phyloP scores from a whole-genome alignment of 306 rosid genomes.

The Chamaecrista fasciculata region DNA sequence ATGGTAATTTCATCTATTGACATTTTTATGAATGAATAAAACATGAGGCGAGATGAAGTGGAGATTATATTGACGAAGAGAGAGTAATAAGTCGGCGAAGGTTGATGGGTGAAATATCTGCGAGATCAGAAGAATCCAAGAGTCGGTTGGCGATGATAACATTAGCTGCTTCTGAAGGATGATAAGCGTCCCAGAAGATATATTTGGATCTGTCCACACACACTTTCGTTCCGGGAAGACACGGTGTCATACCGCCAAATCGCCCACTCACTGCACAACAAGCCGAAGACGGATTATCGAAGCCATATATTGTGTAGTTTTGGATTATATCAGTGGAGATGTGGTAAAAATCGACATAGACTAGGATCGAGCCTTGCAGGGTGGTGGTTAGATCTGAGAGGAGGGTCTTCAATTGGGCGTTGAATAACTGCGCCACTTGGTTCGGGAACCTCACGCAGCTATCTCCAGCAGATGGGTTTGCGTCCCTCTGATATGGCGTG shows the following conservation, averaged over 20 bases:
- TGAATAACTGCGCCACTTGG: conserved; percentile 48
- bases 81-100: conserved; percentile 38
- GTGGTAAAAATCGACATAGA: conserved; percentile 57
- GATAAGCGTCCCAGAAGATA: conserved; percentile 73
- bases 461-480: conserved; percentile 41
- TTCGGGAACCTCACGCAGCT: conserved; percentile 46
- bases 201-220: conserved; percentile 54
- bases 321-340: conserved; percentile 50
- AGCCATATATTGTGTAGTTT: conserved; percentile 54
- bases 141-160: conserved; percentile 46
- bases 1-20: too few relatives aligned
- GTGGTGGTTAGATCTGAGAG: conserved; percentile 37
- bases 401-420: conserved; percentile 44
- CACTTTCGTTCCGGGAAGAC: conserved; percentile 47
- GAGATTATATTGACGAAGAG: too few relatives aligned
- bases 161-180: conserved; percentile 66
- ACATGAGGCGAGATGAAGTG: too few relatives aligned
- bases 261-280: conserved; percentile 60
- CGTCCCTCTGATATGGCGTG: conserved; percentile 59
- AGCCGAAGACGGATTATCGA: conserved; percentile 48
- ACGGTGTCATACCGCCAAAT: conserved; percentile 57
- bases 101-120: conserved; percentile 49
- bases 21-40: too few relatives aligned
- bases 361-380: conserved; percentile 46
- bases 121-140: conserved; percentile 43